Evolutionary conservation across 2,329 filamentous ascomycete genomes (phyloP).

Genomic region (Apiospora phragmitis): DNA sequence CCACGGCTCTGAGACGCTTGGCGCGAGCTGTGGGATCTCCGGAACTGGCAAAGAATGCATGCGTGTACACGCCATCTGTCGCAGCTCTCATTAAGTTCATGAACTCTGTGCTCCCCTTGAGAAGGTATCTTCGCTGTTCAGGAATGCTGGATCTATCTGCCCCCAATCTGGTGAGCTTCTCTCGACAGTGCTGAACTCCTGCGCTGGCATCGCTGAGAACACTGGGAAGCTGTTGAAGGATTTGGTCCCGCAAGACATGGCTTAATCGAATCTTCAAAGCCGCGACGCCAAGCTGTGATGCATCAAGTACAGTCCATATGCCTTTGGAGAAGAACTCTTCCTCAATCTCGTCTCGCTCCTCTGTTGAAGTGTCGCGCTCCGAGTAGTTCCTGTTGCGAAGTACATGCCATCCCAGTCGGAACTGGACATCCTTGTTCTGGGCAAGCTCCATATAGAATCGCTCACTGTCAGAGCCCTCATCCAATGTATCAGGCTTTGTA

Average conservation of each 20-base stretch:
- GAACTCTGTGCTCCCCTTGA: slow-evolving; percentile 28
- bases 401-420: slow-evolving; percentile 53
- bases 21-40: slow-evolving; percentile 17
- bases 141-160: slow-evolving; percentile 18
- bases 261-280: slow-evolving; percentile 26
- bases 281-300: slow-evolving; percentile 18
- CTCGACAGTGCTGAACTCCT: slow-evolving; percentile 23
- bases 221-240: slow-evolving; percentile 31
- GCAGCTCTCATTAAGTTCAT: slow-evolving; percentile 23
- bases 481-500: slow-evolving; percentile 44
- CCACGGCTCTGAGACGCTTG: slow-evolving; percentile 26
- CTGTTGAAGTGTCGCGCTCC: background rate
- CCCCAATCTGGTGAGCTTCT: slow-evolving; percentile 26
- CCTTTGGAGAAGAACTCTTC: slow-evolving; percentile 18
- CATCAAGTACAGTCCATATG: slow-evolving; percentile 12
- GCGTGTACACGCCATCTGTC: slow-evolving; percentile 29
- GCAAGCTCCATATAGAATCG: slow-evolving; percentile 39
- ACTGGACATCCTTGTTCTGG: slow-evolving; percentile 43
- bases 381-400: slow-evolving; percentile 37
- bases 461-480: slow-evolving; percentile 38
- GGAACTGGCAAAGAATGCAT: slow-evolving; percentile 28
- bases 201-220: slow-evolving; percentile 31
- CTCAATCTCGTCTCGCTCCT: slow-evolving; percentile 16
- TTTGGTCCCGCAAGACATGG: slow-evolving; percentile 28
- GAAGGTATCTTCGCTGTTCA: slow-evolving; percentile 32